Base-by-base conservation (phyloP, 73 alveolate species). In the Symbiodinium natans region DNA sequence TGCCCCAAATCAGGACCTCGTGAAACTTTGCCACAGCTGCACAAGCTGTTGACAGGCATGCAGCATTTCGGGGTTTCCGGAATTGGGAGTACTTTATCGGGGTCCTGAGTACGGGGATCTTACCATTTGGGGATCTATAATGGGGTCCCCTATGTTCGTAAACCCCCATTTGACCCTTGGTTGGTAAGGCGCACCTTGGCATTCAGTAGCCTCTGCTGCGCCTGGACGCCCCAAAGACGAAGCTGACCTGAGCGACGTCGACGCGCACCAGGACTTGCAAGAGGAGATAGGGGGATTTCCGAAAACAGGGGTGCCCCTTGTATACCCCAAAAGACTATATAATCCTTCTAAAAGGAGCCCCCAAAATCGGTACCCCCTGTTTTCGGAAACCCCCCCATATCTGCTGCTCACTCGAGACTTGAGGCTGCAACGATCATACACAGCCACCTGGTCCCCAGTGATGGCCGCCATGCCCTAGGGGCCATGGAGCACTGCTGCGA, bases 391-490 rank as follows among this genome's bases (percentile, higher is more conserved):
- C n/a, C n/a, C n/a, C n/a, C n/a, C n/a, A n/a, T n/a, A n/a, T n/a
- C n/a, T n/a, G n/a, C n/a, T n/a, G n/a, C n/a, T n/a, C n/a, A n/a
- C n/a, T n/a, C n/a, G n/a, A 13, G 21, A 46, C 59, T 46, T 63
- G 46, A 68, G 86, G 6, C 46, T 25, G 34, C 9, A 2, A 23
- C 97, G 97, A 42, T 90, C 97, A 23, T 90, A 90, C 59, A 90
- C 97, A 90, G 97, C 97, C 97, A 90, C 97, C 97, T 90, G 97
- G 80, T 90, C 97, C 97, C 97, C 97, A 34, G 97, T 90, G 97
- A 90, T 90, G 97, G 97, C 97, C 52, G 97, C 77, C 97, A 90
- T 90, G 9, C 41, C 74, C 92, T 42, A 27, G 43, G 27, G 33
- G 33, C 63, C 23, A 48, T 10, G 63, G 23, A 48, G n/a, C n/a